phyloP scores from a whole-genome alignment of 441 rosid genomes.

The Cnidoscolus chayamansa region DNA sequence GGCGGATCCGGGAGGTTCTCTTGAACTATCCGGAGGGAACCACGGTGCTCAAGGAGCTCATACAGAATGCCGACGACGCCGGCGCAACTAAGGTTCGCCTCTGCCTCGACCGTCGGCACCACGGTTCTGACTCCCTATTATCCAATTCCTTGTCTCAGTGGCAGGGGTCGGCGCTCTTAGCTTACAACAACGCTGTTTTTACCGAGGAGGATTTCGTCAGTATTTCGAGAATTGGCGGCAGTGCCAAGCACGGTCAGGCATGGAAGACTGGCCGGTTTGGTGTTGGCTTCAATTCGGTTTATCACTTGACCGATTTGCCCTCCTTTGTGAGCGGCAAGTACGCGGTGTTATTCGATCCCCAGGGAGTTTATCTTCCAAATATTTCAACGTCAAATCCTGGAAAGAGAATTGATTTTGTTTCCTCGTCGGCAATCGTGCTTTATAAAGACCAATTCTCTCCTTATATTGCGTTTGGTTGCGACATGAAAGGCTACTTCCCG shows the following conservation, averaged over 20 bases:
- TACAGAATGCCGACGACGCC: constrained; percentile 97
- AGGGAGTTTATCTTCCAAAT: constrained; percentile 80
- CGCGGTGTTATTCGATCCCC: constrained; percentile 91
- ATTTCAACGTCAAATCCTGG: constrained; percentile 92
- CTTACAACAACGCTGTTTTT: constrained; percentile 84
- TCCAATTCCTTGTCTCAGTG: constrained; percentile 71
- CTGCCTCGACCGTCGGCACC: constrained; percentile 81
- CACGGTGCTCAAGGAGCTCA: constrained; percentile 86
- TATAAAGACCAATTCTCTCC: constrained; percentile 86
- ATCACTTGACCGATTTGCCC: constrained; percentile 96
- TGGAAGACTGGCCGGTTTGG: constrained; percentile 97
- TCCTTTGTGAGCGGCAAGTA: constrained; percentile 93
- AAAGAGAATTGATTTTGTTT: constrained; percentile 83
- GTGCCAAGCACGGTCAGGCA: constrained; percentile 75
- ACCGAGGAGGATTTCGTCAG: constrained; percentile 90
- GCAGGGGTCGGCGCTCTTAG: constrained; percentile 86
- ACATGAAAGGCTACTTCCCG: constrained; percentile 62
- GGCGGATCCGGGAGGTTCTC: constrained; percentile 93
- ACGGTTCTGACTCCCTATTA: constrained; percentile 54
- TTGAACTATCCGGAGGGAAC: constrained; percentile 96
- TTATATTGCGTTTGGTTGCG: constrained; percentile 85
- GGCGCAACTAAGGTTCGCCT: constrained; percentile 79
- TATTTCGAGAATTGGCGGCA: constrained; percentile 90
- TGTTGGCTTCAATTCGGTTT: constrained; percentile 98
- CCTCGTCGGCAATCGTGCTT: constrained; percentile 58